A percentile compares a stretch with the other conserved stretches of the same genome.
These are phyloP conservation scores for Sedum album DNA, from an alignment of 164 flowering plant genomes.

Conservation along the genomic window DNA sequence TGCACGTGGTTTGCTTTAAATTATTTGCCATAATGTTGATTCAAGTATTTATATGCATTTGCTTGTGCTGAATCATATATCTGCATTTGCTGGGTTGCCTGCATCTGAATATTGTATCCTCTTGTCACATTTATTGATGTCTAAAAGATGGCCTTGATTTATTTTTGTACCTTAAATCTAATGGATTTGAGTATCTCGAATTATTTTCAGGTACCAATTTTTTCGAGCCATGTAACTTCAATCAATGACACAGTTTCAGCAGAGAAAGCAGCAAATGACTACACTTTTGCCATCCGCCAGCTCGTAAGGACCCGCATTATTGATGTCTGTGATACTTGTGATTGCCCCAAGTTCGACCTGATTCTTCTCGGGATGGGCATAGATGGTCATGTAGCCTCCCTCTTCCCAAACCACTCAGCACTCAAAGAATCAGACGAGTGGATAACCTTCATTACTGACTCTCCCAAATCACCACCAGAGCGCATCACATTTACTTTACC, in stretches of 20 bases:
- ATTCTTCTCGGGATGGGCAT: slow-evolving; percentile 18
- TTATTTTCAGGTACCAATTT: slow-evolving; percentile 18
- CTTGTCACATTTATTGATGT: neutral
- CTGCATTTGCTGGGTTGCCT: neutral
- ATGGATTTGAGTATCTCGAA: neutral
- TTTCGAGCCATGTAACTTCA: slow-evolving; percentile 23
- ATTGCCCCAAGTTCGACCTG: slow-evolving; percentile 27
- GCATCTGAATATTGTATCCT: neutral
- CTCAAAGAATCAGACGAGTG: slow-evolving; percentile 14
- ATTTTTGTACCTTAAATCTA: neutral
- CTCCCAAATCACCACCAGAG: slow-evolving; percentile 15
- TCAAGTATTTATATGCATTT: too few relatives aligned
- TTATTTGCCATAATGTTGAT: too few relatives aligned
- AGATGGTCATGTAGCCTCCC: slow-evolving; percentile 23
- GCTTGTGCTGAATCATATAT: neutral
- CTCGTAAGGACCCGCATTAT: slow-evolving; percentile 30
- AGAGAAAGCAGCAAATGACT: slow-evolving; percentile 32
- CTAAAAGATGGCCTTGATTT: neutral
- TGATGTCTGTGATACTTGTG: slow-evolving; percentile 18
- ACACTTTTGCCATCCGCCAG: slow-evolving; percentile 33
- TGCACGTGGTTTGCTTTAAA: too few relatives aligned
- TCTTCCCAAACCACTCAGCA: slow-evolving; percentile 17
- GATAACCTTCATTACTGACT: slow-evolving; percentile 16
- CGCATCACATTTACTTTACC: slow-evolving; percentile 25
- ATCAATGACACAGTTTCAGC: slow-evolving; percentile 22